phyloP scores from a whole-genome alignment of 108 stramenopile species.

The Stephanodiscus minutulus region DNA sequence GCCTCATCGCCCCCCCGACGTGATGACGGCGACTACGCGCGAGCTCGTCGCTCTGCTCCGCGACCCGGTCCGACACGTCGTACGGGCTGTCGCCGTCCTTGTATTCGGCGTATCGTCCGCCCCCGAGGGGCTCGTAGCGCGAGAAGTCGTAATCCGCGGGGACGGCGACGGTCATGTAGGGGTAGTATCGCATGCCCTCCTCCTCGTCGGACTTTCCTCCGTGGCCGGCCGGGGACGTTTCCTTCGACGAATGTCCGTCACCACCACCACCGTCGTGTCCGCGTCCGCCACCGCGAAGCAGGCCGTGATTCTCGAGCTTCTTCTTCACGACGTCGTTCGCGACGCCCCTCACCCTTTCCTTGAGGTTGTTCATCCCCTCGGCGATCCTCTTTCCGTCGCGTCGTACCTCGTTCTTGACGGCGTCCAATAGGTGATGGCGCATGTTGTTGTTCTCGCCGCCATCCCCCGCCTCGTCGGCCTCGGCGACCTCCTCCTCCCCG shows the following conservation, averaged over 20 bases:
- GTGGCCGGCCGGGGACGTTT: not conserved
- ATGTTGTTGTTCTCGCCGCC: not conserved
- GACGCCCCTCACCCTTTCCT: not conserved
- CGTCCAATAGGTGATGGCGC: not conserved
- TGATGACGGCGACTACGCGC: constrained; percentile 69
- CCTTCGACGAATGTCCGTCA: not conserved
- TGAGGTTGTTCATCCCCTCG: constrained; percentile 23
- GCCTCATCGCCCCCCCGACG: constrained; percentile 73
- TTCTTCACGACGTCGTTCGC: not conserved
- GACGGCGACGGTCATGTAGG: constrained; percentile 38
- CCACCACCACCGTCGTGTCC: not conserved
- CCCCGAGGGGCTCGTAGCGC: constrained; percentile 36
- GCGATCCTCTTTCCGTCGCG: constrained; percentile 6
- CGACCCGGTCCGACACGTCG: constrained; percentile 7
- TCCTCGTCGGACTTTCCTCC: not conserved
- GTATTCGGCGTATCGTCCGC: constrained; percentile 38
- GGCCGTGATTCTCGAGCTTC: not conserved
- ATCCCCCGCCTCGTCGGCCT: not conserved
- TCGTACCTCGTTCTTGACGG: not conserved
- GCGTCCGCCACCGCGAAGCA: not conserved
- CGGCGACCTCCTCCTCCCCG: not conserved
- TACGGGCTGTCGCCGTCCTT: constrained; percentile 40
- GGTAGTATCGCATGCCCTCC: constrained; percentile 11
- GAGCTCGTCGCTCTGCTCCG: constrained; percentile 41
- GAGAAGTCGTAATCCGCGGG: constrained; percentile 25